A percentile compares a stretch with the other conserved stretches of the same genome.
phyloP scores from a whole-genome alignment of 176 grass and related monocot genomes.

The Lolium rigidum region DNA sequence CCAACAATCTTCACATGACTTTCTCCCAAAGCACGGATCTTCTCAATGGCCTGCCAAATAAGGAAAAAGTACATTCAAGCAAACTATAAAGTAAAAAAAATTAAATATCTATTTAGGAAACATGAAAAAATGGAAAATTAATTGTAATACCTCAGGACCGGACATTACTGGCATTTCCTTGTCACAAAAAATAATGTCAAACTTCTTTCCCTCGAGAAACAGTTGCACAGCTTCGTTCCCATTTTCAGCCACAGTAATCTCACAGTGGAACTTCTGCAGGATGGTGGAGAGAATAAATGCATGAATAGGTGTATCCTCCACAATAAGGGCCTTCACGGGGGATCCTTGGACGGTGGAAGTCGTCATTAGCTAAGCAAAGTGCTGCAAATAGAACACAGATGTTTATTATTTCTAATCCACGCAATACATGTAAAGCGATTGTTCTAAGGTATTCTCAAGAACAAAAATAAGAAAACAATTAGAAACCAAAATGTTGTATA shows the following conservation, averaged over 20 bases:
- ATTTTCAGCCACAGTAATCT: slow-evolving; percentile 28
- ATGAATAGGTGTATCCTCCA: slow-evolving; percentile 22
- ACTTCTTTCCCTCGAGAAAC: slow-evolving; percentile 41
- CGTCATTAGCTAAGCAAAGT: not conserved
- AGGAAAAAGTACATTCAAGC: not conserved
- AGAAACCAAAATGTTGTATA: not conserved
- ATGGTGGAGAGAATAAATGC: not conserved
- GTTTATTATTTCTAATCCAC: not conserved
- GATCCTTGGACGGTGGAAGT: not conserved
- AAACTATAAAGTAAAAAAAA: too few species aligned
- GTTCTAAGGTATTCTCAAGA: not conserved
- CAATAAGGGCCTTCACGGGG: slow-evolving; percentile 20
- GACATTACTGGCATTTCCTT: slow-evolving; percentile 40
- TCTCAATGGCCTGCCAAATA: not conserved
- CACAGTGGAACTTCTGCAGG: not conserved
- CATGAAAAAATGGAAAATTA: not conserved
- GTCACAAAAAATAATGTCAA: slow-evolving; percentile 41
- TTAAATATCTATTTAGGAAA: not conserved
- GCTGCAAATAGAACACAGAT: not conserved
- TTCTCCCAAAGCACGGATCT: slow-evolving; percentile 40
- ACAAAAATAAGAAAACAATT: not conserved
- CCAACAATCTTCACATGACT: slow-evolving; percentile 43
- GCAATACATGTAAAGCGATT: not conserved
- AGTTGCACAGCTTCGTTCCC: slow-evolving; percentile 42
- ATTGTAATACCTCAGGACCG: slow-evolving; percentile 39